Base-by-base conservation (phyloP, 108 stramenopile genomes). In the Nitzschia putrida region DNA sequence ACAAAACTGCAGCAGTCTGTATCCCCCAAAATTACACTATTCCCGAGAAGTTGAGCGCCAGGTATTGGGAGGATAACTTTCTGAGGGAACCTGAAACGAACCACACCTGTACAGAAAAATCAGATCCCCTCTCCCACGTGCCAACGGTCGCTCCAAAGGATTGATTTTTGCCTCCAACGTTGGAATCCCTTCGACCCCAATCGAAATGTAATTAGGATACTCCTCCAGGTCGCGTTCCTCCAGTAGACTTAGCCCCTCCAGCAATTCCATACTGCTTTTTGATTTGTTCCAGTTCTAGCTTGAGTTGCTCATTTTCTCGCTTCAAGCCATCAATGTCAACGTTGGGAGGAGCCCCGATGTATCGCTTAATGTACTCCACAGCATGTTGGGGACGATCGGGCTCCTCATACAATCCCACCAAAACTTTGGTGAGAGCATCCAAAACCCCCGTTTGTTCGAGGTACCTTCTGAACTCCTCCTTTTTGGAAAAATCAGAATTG, bases 381-480 rank as follows among this genome's bases (percentile, higher is more conserved):
- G 96, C 94, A 77, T 95, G 91, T 29, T 77, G 68, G 1, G 96
- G 96, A 16, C 96, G 80, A 57, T 97, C 94, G 10, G 95, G 95
- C 76, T 97, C 96, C 74, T 96, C 96, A 75, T 97, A 97, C 45
- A 97, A 76, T 10, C 94, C 93, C 34, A 97, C 95, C 53, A 97
- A 74, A 0, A 94, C 96, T 66, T 95, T 95, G 26, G 95, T 95
- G 26, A 98, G 69, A 2, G 96, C 88, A 74, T 98, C 98, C 53
- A 97, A 88, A 14, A 96, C 96, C 21, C 97, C 96, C 41, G 90
- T 80, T 76, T 95, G 88, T 73, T 98, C 98, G 26, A 98, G 78
- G 74, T 97, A 98, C 56, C 90, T 92, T 55, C 96, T 81, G 70
- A 95, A 98, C 80, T 98, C 98, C 69, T 98, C 95, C 79, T 98